These are phyloP conservation scores for Eutrema heterophyllum DNA, from an alignment of 345 rosid genomes.

Conservation along the genomic window DNA sequence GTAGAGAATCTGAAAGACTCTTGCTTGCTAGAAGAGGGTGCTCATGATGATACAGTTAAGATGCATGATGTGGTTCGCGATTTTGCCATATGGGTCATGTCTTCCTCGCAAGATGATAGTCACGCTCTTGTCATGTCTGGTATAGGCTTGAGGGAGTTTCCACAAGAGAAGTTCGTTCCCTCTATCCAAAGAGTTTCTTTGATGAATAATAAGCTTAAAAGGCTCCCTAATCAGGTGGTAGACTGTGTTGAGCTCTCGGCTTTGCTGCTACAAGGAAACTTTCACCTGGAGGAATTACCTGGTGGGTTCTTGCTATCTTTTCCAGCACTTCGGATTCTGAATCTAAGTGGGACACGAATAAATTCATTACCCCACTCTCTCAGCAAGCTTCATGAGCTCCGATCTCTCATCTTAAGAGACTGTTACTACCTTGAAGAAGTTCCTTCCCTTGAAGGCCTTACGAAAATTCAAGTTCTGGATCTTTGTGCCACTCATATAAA, in stretches of 20 bases:
- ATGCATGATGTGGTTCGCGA: constrained; percentile 52
- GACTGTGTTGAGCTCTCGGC: constrained; percentile 28
- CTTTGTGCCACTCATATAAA: constrained; percentile 34
- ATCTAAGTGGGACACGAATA: constrained; percentile 34
- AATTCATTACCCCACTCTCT: constrained; percentile 32
- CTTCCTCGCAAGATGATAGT: constrained; percentile 11
- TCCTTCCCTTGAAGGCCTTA: constrained; percentile 33
- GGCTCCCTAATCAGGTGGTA: constrained; percentile 14
- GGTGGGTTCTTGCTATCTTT: constrained; percentile 25
- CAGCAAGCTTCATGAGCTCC: constrained; percentile 24
- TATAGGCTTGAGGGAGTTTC: constrained; percentile 20
- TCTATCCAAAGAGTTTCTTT: constrained; percentile 40
- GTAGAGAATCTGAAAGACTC: constrained; percentile 42
- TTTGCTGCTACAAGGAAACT: constrained; percentile 37
- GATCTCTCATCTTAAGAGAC: constrained; percentile 34
- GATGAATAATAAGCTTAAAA: constrained; percentile 32
- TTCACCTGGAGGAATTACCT: constrained; percentile 23
- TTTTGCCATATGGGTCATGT: constrained; percentile 40
- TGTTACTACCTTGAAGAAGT: constrained; percentile 32
- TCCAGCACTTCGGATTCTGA: constrained; percentile 32
- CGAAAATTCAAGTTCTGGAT: constrained; percentile 38
- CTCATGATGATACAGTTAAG: constrained; percentile 27
- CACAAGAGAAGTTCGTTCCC: constrained; percentile 12
- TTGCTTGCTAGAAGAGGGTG: constrained; percentile 44
- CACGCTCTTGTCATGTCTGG: constrained; percentile 37